Base-by-base conservation (phyloP, 345 rosid genomes). In the Moricandia moricandioides region DNA sequence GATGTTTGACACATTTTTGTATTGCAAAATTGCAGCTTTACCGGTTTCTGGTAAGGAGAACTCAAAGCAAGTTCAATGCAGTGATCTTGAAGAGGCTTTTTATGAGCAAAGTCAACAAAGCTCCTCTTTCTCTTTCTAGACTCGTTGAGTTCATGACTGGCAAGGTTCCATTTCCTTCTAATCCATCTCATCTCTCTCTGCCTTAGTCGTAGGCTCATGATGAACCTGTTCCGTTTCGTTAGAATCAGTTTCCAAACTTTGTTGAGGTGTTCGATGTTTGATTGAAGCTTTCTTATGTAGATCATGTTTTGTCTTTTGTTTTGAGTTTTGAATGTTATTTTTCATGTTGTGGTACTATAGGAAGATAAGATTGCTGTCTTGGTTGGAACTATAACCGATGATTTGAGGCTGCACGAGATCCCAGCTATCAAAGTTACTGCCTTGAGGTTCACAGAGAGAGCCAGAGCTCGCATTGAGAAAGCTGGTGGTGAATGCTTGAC, bases 401-500 rank as follows among this genome's bases (percentile, higher is more conserved):
- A 96, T 65, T 71, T 87, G 56, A 87, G 99, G 77, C 86, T 86
- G 39, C 85, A 92, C 37, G 99, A 92, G 40, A 90, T 92, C 24
- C 99, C 98, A 0, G 84, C 96, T 3, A 35, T 96, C 69, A 96
- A 91, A 74, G 85, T 92, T 11, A 84, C 91, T 11, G 98, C 98
- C 64, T 77, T 96, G 87, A 88, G 91, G 80, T 92, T 96, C 70
- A 89, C 96, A 0, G 97, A 96, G 82, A 91, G 93, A 3, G 96
- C 89, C 0, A 89, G 98, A 57, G 98, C 97, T 26, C 84, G 98
- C 78, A 96, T 96, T 43, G 98, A 88, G 87, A 91, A 91, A 82
- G 98, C 98, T 8, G 99, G 99, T 4, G 97, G 99, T 43, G 98
- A 96, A 80, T 96, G 99, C 82, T 74, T 91, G 67, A 96, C 99